Base-by-base conservation (phyloP, 192 early-diverging fungal genomes). In the Helicostylum pulchrum region DNA sequence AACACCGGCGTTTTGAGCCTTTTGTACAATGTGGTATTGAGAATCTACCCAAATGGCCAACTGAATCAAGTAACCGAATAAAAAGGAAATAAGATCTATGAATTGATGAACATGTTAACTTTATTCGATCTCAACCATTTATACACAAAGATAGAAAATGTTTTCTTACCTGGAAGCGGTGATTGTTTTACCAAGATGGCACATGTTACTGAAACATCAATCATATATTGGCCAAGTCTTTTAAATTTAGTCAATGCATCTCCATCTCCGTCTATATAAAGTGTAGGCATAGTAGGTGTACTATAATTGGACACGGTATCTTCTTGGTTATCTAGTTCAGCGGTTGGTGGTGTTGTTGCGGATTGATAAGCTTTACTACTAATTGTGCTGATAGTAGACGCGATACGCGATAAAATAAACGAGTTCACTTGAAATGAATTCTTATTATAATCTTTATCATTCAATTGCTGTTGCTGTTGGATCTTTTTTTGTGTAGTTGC, bases 111-210 rank as follows among this genome's bases (percentile, higher is more conserved):
- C 15, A 10, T 31, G 26, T 15, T 7, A 26, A 26, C 50, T 63
- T 21, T 42, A 42, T 46, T 46, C 26, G 19, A 58, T 57, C 17
- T 3, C 34, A 34, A 20, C 10, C 20, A 20, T 36, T 52, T 15
- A 20, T 21, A 31, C 36, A 48, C 11, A 57, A 6, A 43, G 4
- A 39, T 26, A 57, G 8, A 17, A 21, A 8, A 42, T 55, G n/a
- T 23, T 46, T 26, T 9, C 42, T 39, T 61, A 75, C 73, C 68
- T 8, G 83, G 83, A 34, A 85, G 70, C 30, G 83, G 83, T 4
- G 80, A 83, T 47, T 79, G 81, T 61, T 85, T 85, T 7, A 85
- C 56, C 4, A 76, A 60, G 46, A 85, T 77, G 0, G 83, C 83
- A 51, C 71, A 68, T 10, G 70, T 55, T 23, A 85, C 75, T 0